Evolutionary conservation across 129 eudicot genomes (phyloP), one percentile per base, ranked within the genome.

Genomic region (Calendula officinalis): DNA sequence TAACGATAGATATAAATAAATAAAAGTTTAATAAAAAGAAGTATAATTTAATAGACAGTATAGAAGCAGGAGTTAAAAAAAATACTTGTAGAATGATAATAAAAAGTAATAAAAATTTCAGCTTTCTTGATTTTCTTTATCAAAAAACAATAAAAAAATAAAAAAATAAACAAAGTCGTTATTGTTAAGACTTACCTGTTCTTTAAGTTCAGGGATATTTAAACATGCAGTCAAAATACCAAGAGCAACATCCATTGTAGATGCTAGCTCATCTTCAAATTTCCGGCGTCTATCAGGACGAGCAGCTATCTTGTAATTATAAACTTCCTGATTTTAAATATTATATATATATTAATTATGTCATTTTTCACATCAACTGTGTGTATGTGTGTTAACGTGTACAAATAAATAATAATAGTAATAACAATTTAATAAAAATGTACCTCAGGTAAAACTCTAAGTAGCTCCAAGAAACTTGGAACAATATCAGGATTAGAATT

Each of bases 361-460:
- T 11, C 36, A 70, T 13, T 7, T 49, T 48, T 33, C 58, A 49
- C 50, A 70, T 70, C 51, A 46, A 32, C 35, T 27, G 4, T 32
- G 37, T 47, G 11, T n/a, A n/a, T 10, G 62, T 49, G 38, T 42
- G 5, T 46, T 13, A 7, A 17, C n/a, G n/a, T 7, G n/a, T 8
- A 39, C 43, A 39, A 5, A 39, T 39, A 39, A 6, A 39, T 39
- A 27, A 15, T 1, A 4, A 1, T 15, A 8, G 27, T 27, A 50
- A 7, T 12, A 22, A 22, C 2, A 22, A 22, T 22, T 22, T n/a
- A n/a, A 22, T 22, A 22, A 22, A 77, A 46, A 62, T 12, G 50
- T 83, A 94, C 99, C 99, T 94, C 99, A 1, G 99, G 99, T 68
- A 94, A 73, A 61, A 94, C 99, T 82, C 83, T 86, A 22, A 94